Conservation (phyloP, 768 basidiomycete genomes). For the Lentinus tigrinus region DNA sequence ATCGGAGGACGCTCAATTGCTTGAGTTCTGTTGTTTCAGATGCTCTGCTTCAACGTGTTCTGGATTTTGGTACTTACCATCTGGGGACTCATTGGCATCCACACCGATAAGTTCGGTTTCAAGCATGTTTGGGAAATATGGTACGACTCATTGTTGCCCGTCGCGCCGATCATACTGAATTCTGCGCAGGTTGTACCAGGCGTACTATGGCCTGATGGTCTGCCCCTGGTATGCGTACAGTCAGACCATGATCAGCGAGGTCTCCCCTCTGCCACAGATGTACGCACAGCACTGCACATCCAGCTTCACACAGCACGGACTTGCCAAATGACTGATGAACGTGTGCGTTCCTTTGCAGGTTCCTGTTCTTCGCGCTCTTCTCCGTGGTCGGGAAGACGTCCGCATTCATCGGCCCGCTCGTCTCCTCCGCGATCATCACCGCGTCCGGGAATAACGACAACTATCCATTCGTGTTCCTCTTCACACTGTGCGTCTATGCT, state of each 20-base stretch:
- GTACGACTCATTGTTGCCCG: constrained; percentile 30
- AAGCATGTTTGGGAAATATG: constrained; percentile 84
- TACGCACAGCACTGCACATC: constrained; percentile 29
- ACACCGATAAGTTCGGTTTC: constrained; percentile 73
- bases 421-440: constrained; percentile 73
- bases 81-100: constrained; percentile 79
- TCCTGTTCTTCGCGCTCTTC: constrained; percentile 74
- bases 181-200: constrained; percentile 58
- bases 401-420: constrained; percentile 73
- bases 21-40: constrained; percentile 36
- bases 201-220: constrained; percentile 68
- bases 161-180: not conserved
- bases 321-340: not conserved
- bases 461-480: constrained; percentile 75
- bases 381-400: constrained; percentile 77
- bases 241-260: constrained; percentile 82
- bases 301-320: too few species aligned
- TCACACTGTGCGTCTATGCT: constrained; percentile 53
- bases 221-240: constrained; percentile 84
- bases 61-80: constrained; percentile 69
- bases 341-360: constrained; percentile 35
- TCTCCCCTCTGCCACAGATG: constrained; percentile 73
- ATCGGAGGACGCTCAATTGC: not conserved
- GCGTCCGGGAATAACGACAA: constrained; percentile 67
- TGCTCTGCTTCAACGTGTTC: constrained; percentile 68